Evolutionary conservation across 768 basidiomycete genomes (phyloP), one percentile per base, ranked within the genome.

Genomic region (Russula ochroleuca): DNA sequence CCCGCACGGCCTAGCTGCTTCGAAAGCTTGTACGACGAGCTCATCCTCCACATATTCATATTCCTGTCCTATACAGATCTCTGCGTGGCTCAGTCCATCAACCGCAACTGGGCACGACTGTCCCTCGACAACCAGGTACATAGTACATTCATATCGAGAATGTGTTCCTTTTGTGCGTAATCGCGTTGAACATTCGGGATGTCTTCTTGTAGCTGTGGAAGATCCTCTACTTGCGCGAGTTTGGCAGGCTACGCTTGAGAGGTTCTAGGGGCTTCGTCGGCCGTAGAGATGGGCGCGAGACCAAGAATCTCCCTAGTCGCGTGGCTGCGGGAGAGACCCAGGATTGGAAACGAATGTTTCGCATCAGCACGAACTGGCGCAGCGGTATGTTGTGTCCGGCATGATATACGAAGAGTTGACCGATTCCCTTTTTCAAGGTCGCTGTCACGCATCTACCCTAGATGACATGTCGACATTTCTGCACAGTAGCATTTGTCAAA

Each of bases 331-430:
- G 74, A 40, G 71, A 76, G 35, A 62, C 74, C 51, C 82, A 79
- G 70, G 84, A 90, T 70, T 92, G 90, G 90, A 91, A 89, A 73
- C 88, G 83, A 83, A 90, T 92, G 89, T 92, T 90, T 73, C 81
- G 88, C 60, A 87, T 91, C 66, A 90, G 87, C 68, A 84, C 84
- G 17, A 92, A 92, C 68, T 92, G 90, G 90, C 81, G 81, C 72
- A 87, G 76, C 74, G 90, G 90, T 91, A 69, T 67, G 79, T 71
- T 67, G 79, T 71, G 60, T 38, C 51, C 50, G 57, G 50, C 48
- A 43, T 33, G 37, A 5, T 57, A 13, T 19, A 4, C 47, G 57
- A 8, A 11, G 25, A 2, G 23, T 23, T 17, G 8, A 23, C 51
- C 47, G 28, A 48, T 59, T 41, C 35, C n/a, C 15, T 19, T 59